Base-by-base conservation (phyloP, 306 rosid species). In the Lupinus albus region DNA sequence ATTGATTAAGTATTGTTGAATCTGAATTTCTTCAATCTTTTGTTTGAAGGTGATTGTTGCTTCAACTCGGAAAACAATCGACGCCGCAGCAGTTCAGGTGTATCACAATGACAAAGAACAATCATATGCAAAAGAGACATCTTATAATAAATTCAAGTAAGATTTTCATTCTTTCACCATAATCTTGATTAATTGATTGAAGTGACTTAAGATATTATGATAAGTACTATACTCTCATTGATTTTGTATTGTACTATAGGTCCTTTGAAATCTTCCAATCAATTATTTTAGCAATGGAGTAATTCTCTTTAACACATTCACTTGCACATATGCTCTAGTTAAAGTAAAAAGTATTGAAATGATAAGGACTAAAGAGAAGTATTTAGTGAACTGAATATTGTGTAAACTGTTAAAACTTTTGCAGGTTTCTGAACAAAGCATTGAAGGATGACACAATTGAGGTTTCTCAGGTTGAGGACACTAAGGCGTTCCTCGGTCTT, bases 401-500 rank as follows among this genome's bases (percentile, higher is more conserved):
- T 49, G 55, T 7, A 14, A 16, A 42, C 16, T 8, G 28, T 11
- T 49, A 2, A 13, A 16, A 15, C 4, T 14, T 1, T 60, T 38
- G 44, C 78, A 71, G 78, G 41, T 66, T 76, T 67, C 73, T 76
- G 32, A 68, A 71, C 39, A 71, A 71, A 52, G 75, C 84, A 20
- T 17, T 80, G 44, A 46, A 45, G 8, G 59, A 47, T n/a, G 45
- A 12, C 53, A 64, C 14, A 13, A 45, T 81, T 7, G 51, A 25
- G 12, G 59, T 20, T 21, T 33, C 62, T 45, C 46, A 76, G 4
- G 66, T 64, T 13, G 70, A 70, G 71, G 85, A 81, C 59, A 77
- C 85, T 59, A 69, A 36, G 45, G 13, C 75, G 39, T 70, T 77
- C 39, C 56, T 73, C 15, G 82, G 78, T 18, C 60, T 66, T 36